Evolutionary conservation across 2,329 filamentous ascomycete species (phyloP).

Genomic region (Escovopsis weberi): DNA sequence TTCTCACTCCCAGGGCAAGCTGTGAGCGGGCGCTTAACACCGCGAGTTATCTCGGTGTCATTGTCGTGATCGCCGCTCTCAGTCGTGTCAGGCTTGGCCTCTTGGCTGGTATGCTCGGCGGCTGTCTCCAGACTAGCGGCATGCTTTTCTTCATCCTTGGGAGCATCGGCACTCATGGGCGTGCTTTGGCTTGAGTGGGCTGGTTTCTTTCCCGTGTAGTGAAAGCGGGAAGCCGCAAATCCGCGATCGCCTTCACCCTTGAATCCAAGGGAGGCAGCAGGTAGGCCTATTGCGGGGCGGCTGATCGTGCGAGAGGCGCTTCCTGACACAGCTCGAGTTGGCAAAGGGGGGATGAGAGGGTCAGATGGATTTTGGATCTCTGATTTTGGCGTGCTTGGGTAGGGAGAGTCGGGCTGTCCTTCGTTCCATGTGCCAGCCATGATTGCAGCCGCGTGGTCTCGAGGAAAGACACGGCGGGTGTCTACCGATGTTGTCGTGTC

Average conservation of each 20-base stretch:
- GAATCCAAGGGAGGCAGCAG: not conserved
- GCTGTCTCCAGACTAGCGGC: not conserved
- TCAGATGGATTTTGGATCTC: slow-evolving; percentile 10
- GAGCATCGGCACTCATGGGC: slow-evolving; percentile 2
- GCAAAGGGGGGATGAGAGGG: slow-evolving; percentile 3
- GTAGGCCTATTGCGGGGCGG: not conserved
- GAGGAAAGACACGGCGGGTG: slow-evolving; percentile 11
- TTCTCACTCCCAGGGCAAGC: slow-evolving; percentile 3
- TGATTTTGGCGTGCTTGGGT: slow-evolving; percentile 13
- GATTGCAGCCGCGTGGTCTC: slow-evolving; percentile 40
- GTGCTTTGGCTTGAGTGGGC: not conserved
- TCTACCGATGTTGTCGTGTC: slow-evolving; percentile 18
- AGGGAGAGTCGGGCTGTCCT: slow-evolving; percentile 45
- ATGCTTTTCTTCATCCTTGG: not conserved
- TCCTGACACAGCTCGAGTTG: no score
- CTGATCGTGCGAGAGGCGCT: slow-evolving; percentile 1
- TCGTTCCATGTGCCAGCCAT: slow-evolving; percentile 47
- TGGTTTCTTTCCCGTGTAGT: slow-evolving; percentile 1
- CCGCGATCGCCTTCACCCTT: not conserved
- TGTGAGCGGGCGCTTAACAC: slow-evolving; percentile 20
- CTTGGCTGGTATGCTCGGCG: not conserved
- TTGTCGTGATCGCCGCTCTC: slow-evolving; percentile 5
- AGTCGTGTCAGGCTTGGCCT: not conserved
- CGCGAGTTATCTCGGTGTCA: slow-evolving; percentile 11
- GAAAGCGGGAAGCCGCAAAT: not conserved